Evolutionary conservation across 768 basidiomycete species (phyloP).

Genomic region (Leccinum ochraceum): DNA sequence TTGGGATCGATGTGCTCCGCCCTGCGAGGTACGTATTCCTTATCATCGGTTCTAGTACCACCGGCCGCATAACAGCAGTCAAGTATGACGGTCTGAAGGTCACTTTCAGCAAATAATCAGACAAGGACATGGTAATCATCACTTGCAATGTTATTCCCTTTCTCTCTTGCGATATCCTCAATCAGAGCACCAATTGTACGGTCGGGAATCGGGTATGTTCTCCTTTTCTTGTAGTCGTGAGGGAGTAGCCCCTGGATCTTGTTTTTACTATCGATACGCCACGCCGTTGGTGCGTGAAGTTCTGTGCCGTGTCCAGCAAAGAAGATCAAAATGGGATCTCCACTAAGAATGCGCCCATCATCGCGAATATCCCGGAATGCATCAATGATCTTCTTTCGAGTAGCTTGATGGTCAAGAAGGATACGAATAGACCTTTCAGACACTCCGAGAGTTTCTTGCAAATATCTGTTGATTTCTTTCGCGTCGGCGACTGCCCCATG

Average conservation of each 20-base stretch:
- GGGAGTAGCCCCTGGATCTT: conserved; percentile 33
- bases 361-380: conserved; percentile 24
- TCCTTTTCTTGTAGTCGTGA: conserved; percentile 29
- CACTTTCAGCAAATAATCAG: not conserved
- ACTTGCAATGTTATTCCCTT: conserved; percentile 47
- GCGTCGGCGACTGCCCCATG: conserved; percentile 42
- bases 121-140: not conserved
- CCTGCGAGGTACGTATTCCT: conserved; percentile 8
- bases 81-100: conserved; percentile 42
- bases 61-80: conserved; percentile 49
- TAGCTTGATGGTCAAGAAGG: conserved; percentile 39
- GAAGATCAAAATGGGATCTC: conserved; percentile 42
- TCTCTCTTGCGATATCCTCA: conserved; percentile 36
- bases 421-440: conserved; percentile 37
- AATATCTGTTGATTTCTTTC: conserved; percentile 36
- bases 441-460: conserved; percentile 32
- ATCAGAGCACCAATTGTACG: conserved; percentile 41
- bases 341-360: conserved; percentile 27
- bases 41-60: conserved; percentile 26
- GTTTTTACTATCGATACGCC: conserved; percentile 18
- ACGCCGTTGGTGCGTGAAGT: conserved; percentile 28
- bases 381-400: conserved; percentile 36
- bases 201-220: conserved; percentile 42
- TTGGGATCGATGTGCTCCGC: not conserved
- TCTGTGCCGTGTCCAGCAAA: conserved; percentile 47